Evolutionary conservation across 495 filamentous ascomycete genomes (phyloP).

Genomic region (Viridothelium virens): DNA sequence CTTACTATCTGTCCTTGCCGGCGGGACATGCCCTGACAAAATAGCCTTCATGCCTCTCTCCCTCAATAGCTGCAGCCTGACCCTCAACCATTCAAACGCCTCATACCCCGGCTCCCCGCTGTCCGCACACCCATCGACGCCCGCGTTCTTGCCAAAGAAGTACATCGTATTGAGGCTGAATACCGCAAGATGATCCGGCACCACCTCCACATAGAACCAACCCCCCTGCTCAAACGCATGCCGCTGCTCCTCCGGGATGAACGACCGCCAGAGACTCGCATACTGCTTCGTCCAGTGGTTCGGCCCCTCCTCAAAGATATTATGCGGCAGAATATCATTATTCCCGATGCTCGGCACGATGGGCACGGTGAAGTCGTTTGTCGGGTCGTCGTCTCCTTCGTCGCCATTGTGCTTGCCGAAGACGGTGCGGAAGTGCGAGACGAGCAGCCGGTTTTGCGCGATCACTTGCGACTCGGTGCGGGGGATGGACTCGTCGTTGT

Average conservation of each 20-base stretch:
- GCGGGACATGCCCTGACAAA: slow-evolving; percentile 87
- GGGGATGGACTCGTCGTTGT: slow-evolving; percentile 80
- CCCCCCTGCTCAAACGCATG: slow-evolving; percentile 88
- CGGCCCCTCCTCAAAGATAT: slow-evolving; percentile 78
- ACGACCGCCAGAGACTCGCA: slow-evolving; percentile 64
- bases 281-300: slow-evolving; percentile 75
- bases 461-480: slow-evolving; percentile 67
- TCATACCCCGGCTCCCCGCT: slow-evolving; percentile 79
- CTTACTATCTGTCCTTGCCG: slow-evolving; percentile 76
- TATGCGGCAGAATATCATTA: slow-evolving; percentile 96
- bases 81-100: slow-evolving; percentile 93
- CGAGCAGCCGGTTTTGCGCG: slow-evolving; percentile 63
- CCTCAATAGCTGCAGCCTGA: slow-evolving; percentile 79
- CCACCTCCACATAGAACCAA: slow-evolving; percentile 89
- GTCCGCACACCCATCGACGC: slow-evolving; percentile 76
- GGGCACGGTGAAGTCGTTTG: slow-evolving; percentile 59
- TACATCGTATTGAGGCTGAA: slow-evolving; percentile 97
- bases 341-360: slow-evolving; percentile 89
- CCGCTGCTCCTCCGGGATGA: slow-evolving; percentile 88
- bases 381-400: slow-evolving; percentile 41
- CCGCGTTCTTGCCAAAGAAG: slow-evolving; percentile 87
- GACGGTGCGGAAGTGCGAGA: slow-evolving; percentile 64
- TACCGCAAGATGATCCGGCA: slow-evolving; percentile 76
- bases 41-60: slow-evolving; percentile 88
- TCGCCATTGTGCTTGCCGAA: slow-evolving; percentile 50